Evolutionary conservation across 148 eudicot species (phyloP), one percentile per base, ranked within the genome.

Genomic region (Chenopodium album): DNA sequence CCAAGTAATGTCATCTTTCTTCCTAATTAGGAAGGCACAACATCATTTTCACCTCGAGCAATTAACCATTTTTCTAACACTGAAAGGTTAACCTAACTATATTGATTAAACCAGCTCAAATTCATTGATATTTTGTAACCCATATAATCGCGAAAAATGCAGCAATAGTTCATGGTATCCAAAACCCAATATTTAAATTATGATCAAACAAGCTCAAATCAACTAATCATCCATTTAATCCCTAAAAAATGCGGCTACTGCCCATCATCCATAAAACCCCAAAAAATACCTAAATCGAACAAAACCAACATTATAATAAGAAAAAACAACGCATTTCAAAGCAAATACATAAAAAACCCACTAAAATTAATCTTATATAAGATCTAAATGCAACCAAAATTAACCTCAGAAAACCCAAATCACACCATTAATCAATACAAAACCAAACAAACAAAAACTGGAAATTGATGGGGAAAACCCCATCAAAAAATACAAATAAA

Each of bases 381-480:
- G 77, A 84, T 76, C 83, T 80, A 76, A 84, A 71, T 66, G 20
- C 34, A 84, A 69, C 77, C 47, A 29, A 78, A 56, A 29, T 41
- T 13, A 73, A 67, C 46, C 31, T 20, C 9, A 65, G 9, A 29
- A 48, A 31, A 46, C 54, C 12, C 47, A 75, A 79, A 84, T 75
- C 85, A 76, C 9, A 67, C 52, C 32, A 48, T 10, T 1, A 50
- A 64, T 31, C 68, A 80, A 3, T 44, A 47, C 22, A 64, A 2
- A 19, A 62, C 63, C 73, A 31, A 50, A 34, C 23, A 7, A 65
- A 41, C 44, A 8, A 17, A 60, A 59, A 23, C 1, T 41, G 32
- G 22, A 19, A 22, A 70, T 63, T 16, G 17, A 62, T 41, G 26
- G 23, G 16, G 44, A 62, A 54, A 10, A 47, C 23, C 26, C 52